Evolutionary conservation across 768 basidiomycete genomes (phyloP).

Genomic region (Trametes cubensis): DNA sequence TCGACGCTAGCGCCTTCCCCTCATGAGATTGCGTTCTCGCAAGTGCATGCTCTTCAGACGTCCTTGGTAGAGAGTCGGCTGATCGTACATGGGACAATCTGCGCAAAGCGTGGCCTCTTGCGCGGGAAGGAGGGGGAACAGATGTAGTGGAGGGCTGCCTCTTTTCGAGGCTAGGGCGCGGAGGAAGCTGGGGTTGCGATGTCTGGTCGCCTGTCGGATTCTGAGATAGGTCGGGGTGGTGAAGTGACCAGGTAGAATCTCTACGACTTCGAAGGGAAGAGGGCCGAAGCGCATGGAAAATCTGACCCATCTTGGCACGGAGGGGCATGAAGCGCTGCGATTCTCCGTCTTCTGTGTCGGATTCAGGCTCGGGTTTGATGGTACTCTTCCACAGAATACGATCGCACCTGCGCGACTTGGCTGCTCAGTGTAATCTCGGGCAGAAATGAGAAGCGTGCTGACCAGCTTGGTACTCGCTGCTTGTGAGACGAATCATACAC

Average conservation of each 20-base stretch:
- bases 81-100: slow-evolving; percentile 13
- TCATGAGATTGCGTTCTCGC: slow-evolving; percentile 9
- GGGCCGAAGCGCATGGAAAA: slow-evolving; percentile 60
- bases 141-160: slow-evolving; percentile 2
- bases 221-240: slow-evolving; percentile 20
- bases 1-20: not conserved
- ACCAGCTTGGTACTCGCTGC: slow-evolving; percentile 85
- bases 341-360: slow-evolving; percentile 41
- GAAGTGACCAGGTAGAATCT: slow-evolving; percentile 29
- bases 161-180: slow-evolving; percentile 4
- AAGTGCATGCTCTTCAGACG: slow-evolving; percentile 5
- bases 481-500: slow-evolving; percentile 84
- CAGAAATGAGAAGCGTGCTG: slow-evolving; percentile 28
- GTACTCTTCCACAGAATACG: slow-evolving; percentile 84
- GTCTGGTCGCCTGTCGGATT: slow-evolving; percentile 8
- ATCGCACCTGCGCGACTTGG: slow-evolving; percentile 63
- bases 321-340: slow-evolving; percentile 32
- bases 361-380: slow-evolving; percentile 48
- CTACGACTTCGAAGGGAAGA: slow-evolving; percentile 33
- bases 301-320: slow-evolving; percentile 53
- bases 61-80: slow-evolving; percentile 16
- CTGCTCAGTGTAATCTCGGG: not conserved
- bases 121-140: slow-evolving; percentile 9
- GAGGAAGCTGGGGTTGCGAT: not conserved
- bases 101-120: not conserved